A percentile compares a stretch with the other conserved stretches of the same genome.
Conservation (phyloP, 495 filamentous ascomycete species). For the Astrocystis sublimbata region DNA sequence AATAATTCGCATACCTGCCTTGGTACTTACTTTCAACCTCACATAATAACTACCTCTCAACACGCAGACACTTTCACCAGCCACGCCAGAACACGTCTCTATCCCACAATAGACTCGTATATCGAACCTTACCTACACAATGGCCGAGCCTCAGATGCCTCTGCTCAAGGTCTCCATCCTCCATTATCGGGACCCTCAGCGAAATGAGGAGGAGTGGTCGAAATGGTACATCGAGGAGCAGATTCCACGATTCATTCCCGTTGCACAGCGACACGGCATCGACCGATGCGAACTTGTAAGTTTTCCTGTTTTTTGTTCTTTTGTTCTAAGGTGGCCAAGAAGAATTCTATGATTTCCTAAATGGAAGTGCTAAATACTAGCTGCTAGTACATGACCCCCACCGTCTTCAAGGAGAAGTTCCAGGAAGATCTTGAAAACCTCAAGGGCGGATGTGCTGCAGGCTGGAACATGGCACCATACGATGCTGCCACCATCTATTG, state of each 20-base stretch:
- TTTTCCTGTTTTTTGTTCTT: neutral
- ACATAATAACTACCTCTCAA: no score
- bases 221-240: conserved; percentile 8
- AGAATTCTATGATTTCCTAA: neutral
- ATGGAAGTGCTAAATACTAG: neutral
- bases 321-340: neutral
- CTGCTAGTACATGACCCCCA: conserved; percentile 3
- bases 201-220: neutral
- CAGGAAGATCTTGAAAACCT: neutral
- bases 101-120: neutral
- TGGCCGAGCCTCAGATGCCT: conserved; percentile 1
- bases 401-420: conserved; percentile 1
- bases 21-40: no score
- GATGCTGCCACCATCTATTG: conserved; percentile 1
- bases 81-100: neutral
- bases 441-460: neutral
- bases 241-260: neutral
- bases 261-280: neutral
- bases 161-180: conserved; percentile 6
- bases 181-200: conserved; percentile 1
- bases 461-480: conserved; percentile 8
- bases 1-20: no score
- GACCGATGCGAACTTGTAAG: conserved; percentile 10
- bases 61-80: neutral
- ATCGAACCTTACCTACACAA: neutral